Conservation (phyloP, 345 rosid species). For the Bruguiera parviflora region DNA sequence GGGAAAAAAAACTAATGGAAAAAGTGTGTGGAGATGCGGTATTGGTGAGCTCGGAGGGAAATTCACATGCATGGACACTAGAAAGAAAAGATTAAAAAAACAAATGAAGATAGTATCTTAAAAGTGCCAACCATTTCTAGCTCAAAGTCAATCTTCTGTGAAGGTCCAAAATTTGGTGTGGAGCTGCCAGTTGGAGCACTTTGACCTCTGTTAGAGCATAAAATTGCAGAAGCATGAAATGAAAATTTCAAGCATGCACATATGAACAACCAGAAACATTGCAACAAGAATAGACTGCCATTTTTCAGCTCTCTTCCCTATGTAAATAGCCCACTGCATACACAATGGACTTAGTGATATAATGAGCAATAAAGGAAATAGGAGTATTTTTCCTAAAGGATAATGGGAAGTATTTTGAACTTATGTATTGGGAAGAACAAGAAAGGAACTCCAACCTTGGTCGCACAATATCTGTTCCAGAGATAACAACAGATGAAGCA, state of each 20-base stretch:
- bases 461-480: constrained; percentile 81
- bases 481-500: constrained; percentile 78
- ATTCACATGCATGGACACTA: no score
- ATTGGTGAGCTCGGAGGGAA: background rate
- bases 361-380: no score
- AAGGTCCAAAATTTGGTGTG: constrained; percentile 82
- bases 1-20: background rate
- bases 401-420: no score
- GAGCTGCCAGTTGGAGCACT: constrained; percentile 69
- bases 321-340: background rate
- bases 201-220: constrained; percentile 63
- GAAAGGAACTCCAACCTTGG: constrained; percentile 48
- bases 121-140: constrained; percentile 79
- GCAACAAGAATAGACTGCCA: background rate
- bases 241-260: background rate
- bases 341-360: no score
- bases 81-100: constrained; percentile 31
- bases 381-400: no score
- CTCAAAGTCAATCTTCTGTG: constrained; percentile 89
- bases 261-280: background rate
- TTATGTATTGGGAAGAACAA: background rate
- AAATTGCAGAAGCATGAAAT: constrained; percentile 14
- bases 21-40: background rate
- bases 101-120: background rate
- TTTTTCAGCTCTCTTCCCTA: background rate